Conservation (phyloP, 805 yeast species). For the Candida lessepsii region DNA sequence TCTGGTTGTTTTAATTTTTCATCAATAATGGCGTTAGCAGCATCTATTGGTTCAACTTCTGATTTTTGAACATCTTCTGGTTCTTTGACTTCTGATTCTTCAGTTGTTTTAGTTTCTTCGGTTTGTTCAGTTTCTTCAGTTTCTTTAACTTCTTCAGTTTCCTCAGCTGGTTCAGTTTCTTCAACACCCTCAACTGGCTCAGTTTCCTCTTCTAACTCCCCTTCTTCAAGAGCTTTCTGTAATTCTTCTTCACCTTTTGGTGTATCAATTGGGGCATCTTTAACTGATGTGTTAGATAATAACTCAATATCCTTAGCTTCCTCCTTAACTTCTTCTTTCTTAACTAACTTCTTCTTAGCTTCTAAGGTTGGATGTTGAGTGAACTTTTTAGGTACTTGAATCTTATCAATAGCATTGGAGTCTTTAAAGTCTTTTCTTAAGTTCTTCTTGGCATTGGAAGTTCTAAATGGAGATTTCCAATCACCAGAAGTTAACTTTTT, state of each 20-base stretch:
- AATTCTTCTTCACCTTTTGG: slow-evolving; percentile 15
- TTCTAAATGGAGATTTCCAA: slow-evolving; percentile 46
- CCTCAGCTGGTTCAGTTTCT: slow-evolving; percentile 15
- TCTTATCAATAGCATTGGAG: slow-evolving; percentile 29
- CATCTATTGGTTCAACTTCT: slow-evolving; percentile 15
- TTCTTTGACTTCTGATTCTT: slow-evolving; percentile 23
- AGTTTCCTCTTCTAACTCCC: slow-evolving; percentile 20
- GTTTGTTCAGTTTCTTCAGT: slow-evolving; percentile 11
- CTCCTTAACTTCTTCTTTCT: slow-evolving; percentile 14
- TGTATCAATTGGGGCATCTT: slow-evolving; percentile 9
- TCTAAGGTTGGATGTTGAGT: slow-evolving; percentile 37
- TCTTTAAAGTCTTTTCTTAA: slow-evolving; percentile 35
- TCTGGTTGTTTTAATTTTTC: slow-evolving; percentile 13
- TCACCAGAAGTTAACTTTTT: slow-evolving; percentile 32
- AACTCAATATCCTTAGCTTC: slow-evolving; percentile 16
- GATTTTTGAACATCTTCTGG: slow-evolving; percentile 19
- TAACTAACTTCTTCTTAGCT: slow-evolving; percentile 16
- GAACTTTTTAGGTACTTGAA: slow-evolving; percentile 41
- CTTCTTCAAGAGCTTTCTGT: slow-evolving; percentile 8
- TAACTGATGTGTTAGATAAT: slow-evolving; percentile 14
- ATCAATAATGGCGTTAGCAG: slow-evolving; percentile 12
- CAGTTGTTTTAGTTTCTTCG: slow-evolving; percentile 12
- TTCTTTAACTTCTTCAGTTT: slow-evolving; percentile 21
- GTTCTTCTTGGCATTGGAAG: slow-evolving; percentile 25
- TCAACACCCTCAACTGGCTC: slow-evolving; percentile 19